These are phyloP conservation scores for Starmerella scarabaei DNA, from an alignment of 805 yeast genomes.

Conservation along the genomic window DNA sequence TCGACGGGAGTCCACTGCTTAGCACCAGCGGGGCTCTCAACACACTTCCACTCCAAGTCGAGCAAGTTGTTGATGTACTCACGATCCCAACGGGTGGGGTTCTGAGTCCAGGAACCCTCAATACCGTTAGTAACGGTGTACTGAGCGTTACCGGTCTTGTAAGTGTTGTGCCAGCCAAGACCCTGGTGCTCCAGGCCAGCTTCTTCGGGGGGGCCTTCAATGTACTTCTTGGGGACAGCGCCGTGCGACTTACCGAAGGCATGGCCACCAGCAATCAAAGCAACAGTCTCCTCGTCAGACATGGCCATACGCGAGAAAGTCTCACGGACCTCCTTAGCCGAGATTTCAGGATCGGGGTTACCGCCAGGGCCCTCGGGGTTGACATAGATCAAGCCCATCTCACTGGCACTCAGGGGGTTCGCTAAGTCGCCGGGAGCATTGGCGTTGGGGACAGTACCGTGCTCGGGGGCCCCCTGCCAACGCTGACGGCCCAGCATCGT, in stretches of 20 bases:
- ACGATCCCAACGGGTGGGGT: constrained; percentile 10
- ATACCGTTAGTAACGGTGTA: constrained; percentile 17
- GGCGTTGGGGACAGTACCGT: background rate
- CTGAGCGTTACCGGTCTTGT: constrained; percentile 14
- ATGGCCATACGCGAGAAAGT: constrained; percentile 18
- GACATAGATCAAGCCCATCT: constrained; percentile 15
- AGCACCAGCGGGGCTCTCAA: constrained; percentile 15
- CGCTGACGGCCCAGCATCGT: constrained; percentile 12
- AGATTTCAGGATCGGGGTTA: constrained; percentile 12
- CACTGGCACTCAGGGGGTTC: constrained; percentile 12
- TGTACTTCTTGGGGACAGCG: constrained; percentile 9
- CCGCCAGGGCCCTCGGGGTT: constrained; percentile 19
- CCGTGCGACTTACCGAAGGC: constrained; percentile 18
- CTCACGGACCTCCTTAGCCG: constrained; percentile 17
- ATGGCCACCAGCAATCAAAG: constrained; percentile 19
- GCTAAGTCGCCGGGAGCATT: constrained; percentile 10
- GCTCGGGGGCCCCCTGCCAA: constrained; percentile 7
- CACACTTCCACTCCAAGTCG: constrained; percentile 10
- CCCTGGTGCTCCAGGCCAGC: constrained; percentile 16
- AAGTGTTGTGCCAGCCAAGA: constrained; percentile 17
- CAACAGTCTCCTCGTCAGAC: constrained; percentile 19
- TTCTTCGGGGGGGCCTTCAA: constrained; percentile 16
- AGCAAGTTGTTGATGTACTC: constrained; percentile 14
- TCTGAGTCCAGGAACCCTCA: constrained; percentile 17
- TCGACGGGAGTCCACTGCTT: constrained; percentile 13